Base-by-base conservation (phyloP, 2,329 filamentous ascomycete genomes). In the Fusarium domesticum region DNA sequence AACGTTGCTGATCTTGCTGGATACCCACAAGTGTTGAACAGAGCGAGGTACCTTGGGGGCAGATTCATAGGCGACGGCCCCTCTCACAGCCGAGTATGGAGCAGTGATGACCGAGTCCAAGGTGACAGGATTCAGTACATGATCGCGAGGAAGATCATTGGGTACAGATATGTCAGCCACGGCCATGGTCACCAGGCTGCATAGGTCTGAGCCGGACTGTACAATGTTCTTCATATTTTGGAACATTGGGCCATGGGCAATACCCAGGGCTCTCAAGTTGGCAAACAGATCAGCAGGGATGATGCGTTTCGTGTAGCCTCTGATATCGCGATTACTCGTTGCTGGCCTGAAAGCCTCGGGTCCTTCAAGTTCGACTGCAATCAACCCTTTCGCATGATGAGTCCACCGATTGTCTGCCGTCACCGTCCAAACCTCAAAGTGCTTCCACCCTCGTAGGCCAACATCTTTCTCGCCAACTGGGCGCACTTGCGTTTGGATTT, bases 91-190 rank as follows among this genome's bases (percentile, higher is more conserved):
- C 3, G 23, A 28, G 7, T 28, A 28, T 8, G 14, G 14, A 12
- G 23, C 23, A 8, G 14, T 12, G 7, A 43, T 6, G 6, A 40
- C 32, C 3, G 39, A 32, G 20, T 47, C 39, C 2, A 47, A 25
- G 6, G 39, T 47, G 18, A 28, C 43, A 14, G 44, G 44, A 19
- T 47, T 39, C 23, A 43, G 16, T 14, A 37, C 15, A 16, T 37
- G 33, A 2, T 42, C 31, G 3, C 39, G 19, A 5, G 19, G 19
- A 3, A 42, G 15, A 14, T 30, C 37, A 30, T 39, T 16, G 12
- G 37, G 5, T 5, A 39, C 23, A 16, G n/a, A 31, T 14, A 11
- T 17, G 32, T 42, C 31, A 3, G 19, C 19, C 5, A 28, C 11
- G 15, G n/a, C 14, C 7, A 11, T 35, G 32, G 6, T n/a, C n/a